phyloP scores from a whole-genome alignment of 192 early-diverging fungal genomes.

The Backusella liffmaniae region DNA sequence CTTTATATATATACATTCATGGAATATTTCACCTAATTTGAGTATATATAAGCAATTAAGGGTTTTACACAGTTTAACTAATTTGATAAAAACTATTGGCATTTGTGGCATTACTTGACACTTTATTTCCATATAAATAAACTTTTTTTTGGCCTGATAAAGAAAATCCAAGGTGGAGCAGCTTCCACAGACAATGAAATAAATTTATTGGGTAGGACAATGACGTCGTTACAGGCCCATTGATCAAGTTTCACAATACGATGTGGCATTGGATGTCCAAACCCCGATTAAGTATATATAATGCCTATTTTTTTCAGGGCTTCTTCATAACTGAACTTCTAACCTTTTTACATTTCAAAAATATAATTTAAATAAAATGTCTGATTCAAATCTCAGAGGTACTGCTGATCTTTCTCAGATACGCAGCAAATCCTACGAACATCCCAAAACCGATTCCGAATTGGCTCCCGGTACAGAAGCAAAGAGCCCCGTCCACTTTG shows the following conservation, averaged over 20 bases:
- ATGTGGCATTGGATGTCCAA: background rate
- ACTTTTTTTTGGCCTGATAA: background rate
- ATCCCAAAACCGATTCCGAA: background rate
- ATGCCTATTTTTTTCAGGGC: background rate
- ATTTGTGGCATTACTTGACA: background rate
- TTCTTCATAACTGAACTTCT: background rate
- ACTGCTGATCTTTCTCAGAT: slow-evolving; percentile 5
- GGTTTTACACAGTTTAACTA: background rate
- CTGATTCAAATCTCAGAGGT: background rate
- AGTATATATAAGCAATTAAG: background rate
- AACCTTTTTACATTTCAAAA: background rate
- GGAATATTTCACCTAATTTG: slow-evolving; percentile 1
- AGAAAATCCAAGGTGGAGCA: background rate
- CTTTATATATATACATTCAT: background rate
- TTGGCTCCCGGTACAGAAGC: background rate
- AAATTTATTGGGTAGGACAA: background rate
- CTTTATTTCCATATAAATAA: background rate
- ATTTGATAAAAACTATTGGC: background rate
- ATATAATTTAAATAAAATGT: background rate
- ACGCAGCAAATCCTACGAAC: background rate
- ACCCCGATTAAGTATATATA: slow-evolving; percentile 4
- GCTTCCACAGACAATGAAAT: background rate
- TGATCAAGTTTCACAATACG: background rate
- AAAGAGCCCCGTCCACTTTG: background rate
- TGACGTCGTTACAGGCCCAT: background rate